These are phyloP conservation scores for Diatrype stigma DNA, from an alignment of 2,329 filamentous ascomycete genomes.

Conservation along the genomic window DNA sequence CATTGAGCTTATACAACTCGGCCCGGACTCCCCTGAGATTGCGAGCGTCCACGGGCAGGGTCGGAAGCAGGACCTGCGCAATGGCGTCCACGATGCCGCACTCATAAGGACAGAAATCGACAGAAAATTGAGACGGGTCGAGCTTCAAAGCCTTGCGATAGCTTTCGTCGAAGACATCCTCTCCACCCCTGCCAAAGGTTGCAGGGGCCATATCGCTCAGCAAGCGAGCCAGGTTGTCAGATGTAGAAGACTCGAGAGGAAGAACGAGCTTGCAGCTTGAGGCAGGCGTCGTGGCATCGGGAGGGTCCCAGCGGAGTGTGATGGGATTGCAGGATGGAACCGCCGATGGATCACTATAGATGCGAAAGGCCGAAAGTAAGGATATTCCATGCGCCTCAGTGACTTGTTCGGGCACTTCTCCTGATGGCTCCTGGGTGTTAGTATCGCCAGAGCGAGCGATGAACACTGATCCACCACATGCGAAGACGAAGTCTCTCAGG, in stretches of 20 bases:
- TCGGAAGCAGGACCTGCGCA: conserved; percentile 40
- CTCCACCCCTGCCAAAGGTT: conserved; percentile 40
- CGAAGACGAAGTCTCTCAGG: conserved; percentile 1
- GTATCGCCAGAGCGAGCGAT: no score
- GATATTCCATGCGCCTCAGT: no score
- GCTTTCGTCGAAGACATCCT: conserved; percentile 46
- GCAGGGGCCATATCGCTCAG: conserved; percentile 37
- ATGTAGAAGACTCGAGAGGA: conserved; percentile 3
- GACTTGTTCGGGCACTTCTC: no score
- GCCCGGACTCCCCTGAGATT: conserved; percentile 36
- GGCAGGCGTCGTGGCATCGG: not conserved
- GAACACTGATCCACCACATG: conserved; percentile 5
- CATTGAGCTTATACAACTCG: conserved; percentile 56
- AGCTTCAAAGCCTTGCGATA: conserved; percentile 52
- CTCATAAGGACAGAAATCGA: conserved; percentile 47
- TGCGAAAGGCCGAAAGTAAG: no score
- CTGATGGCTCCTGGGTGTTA: no score
- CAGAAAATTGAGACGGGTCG: conserved; percentile 41
- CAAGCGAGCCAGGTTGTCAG: conserved; percentile 17
- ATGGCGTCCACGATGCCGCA: conserved; percentile 48
- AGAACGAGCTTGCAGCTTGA: conserved; percentile 9
- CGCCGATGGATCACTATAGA: no score
- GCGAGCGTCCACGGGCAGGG: conserved; percentile 11
- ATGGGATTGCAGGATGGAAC: conserved; percentile 1
- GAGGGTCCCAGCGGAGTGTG: conserved; percentile 16